Conservation (phyloP, 176 grass and related monocot species). For the Saccharum spontaneum region DNA sequence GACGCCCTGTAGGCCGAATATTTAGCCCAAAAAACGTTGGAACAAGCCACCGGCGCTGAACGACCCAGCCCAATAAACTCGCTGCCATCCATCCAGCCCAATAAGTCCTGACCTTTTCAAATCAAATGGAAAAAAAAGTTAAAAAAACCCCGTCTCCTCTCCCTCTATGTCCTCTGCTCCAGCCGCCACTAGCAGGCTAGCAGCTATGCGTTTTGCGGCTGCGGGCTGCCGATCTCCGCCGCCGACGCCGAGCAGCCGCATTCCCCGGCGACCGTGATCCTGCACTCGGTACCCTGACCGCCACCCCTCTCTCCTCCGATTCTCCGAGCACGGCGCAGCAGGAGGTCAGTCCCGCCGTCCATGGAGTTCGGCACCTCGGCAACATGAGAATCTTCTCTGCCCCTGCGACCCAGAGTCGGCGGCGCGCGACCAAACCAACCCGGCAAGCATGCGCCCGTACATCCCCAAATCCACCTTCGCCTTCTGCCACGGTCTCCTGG, state of each 20-base stretch:
- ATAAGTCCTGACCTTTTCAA: too few relatives aligned
- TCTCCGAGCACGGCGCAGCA: not conserved
- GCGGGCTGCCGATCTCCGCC: not conserved
- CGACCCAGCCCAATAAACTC: too few relatives aligned
- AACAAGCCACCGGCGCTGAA: too few relatives aligned
- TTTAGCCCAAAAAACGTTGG: too few relatives aligned
- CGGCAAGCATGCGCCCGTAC: constrained; percentile 38
- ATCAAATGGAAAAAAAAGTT: too few relatives aligned
- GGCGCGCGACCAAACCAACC: not conserved
- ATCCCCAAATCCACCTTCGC: constrained; percentile 47
- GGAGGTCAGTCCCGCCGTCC: too few relatives aligned
- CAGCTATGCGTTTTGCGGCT: not conserved
- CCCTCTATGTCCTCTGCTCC: not conserved
- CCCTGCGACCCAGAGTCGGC: too few relatives aligned
- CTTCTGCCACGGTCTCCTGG: constrained; percentile 53
- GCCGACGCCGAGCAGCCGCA: not conserved
- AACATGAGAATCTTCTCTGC: not conserved
- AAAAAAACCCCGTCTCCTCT: not conserved
- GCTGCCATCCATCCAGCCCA: too few relatives aligned
- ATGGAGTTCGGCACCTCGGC: not conserved
- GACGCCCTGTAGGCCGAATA: too few relatives aligned
- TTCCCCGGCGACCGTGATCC: too few relatives aligned
- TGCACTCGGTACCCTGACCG: not conserved
- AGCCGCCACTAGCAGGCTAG: not conserved
- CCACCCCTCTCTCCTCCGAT: not conserved